Percentiles rank a stretch among this genome's conserved stretches.
Evolutionary conservation across 2,329 filamentous ascomycete species (phyloP).

Genomic region (Verruconis gallopava): DNA sequence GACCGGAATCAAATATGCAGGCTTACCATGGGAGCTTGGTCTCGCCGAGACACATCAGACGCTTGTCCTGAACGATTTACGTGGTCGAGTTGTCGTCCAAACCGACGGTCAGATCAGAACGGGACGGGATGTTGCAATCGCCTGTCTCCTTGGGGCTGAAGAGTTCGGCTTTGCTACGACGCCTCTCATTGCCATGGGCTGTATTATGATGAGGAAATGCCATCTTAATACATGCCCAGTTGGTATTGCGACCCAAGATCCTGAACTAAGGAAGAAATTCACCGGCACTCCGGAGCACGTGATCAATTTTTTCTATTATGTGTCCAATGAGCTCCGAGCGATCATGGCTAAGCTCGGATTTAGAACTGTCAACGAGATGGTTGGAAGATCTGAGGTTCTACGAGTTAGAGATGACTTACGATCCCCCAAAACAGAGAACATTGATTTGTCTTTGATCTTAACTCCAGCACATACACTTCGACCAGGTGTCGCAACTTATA

Average conservation of each 20-base stretch:
- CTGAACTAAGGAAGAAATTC: conserved; percentile 90
- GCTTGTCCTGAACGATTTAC: conserved; percentile 84
- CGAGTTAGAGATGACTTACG: conserved; percentile 80
- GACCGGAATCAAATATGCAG: conserved; percentile 98
- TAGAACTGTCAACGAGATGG: conserved; percentile 95
- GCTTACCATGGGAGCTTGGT: conserved; percentile 92
- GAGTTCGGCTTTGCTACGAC: conserved; percentile 96
- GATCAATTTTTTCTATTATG: conserved; percentile 98
- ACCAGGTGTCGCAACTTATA: conserved; percentile 90
- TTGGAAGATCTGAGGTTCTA: conserved; percentile 78
- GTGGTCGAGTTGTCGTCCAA: conserved; percentile 90
- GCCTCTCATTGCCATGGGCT: conserved; percentile 91
- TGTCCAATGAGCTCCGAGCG: conserved; percentile 87
- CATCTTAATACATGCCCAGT: conserved; percentile 71
- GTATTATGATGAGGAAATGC: conserved; percentile 85
- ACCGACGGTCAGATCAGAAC: conserved; percentile 91
- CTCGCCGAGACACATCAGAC: conserved; percentile 96
- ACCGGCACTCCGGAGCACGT: conserved; percentile 86
- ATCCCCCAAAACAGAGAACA: conserved; percentile 80
- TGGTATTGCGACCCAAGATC: conserved; percentile 90
- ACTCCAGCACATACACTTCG: conserved; percentile 93
- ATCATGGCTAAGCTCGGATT: conserved; percentile 96
- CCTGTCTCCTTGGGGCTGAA: conserved; percentile 90
- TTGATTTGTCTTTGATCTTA: conserved; percentile 82
- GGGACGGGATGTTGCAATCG: conserved; percentile 85